Evolutionary conservation across 371 early-diverging fungal genomes (phyloP), one percentile per base, ranked within the genome.

Genomic region (Zopfochytrium polystomum): DNA sequence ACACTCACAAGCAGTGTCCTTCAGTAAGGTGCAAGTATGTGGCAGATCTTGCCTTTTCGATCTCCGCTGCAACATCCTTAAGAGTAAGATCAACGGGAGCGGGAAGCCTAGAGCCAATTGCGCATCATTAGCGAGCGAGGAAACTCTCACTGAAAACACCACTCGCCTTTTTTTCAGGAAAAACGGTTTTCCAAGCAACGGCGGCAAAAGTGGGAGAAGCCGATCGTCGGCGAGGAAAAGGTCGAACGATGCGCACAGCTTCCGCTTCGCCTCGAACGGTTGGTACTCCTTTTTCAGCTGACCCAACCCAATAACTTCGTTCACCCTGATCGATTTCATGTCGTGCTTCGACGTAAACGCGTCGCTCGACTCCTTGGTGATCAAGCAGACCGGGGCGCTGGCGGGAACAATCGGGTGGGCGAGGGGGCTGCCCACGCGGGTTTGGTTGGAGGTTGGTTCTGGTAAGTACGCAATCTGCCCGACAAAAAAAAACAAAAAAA

Each of bases 191-290:
- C 95, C 95, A 32, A 97, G 68, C n/a, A 88, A 46, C 60, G 83
- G 80, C 9, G 93, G 90, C 58, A 97, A 74, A 13, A 85, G 70
- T 33, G 80, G 74, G 20, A 90, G 52, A 20, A 95, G 76, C 2
- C 88, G 81, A 22, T 87, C 87, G 78, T 95, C 96, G 2, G 91
- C 85, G 53, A 93, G 65, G 67, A 96, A 95, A 67, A 92, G 74
- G 50, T 89, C 89, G 65, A 88, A 94, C 2, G 83, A 72, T 15
- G 76, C 72, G 58, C 85, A 76, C 38, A 96, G 77, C 58, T 80
- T 67, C 58, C 90, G 81, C 70, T 83, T 87, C 27, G 87, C 84
- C 67, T 96, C 93, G 55, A 81, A 86, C 22, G 87, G 76, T 63
- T 82, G 77, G 71, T 86, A 91, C 60, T 87, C 84, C 42, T 77